A percentile compares a stretch with the other conserved stretches of the same genome.
phyloP scores from a whole-genome alignment of 805 yeast species.

The Candida nemodendra region DNA sequence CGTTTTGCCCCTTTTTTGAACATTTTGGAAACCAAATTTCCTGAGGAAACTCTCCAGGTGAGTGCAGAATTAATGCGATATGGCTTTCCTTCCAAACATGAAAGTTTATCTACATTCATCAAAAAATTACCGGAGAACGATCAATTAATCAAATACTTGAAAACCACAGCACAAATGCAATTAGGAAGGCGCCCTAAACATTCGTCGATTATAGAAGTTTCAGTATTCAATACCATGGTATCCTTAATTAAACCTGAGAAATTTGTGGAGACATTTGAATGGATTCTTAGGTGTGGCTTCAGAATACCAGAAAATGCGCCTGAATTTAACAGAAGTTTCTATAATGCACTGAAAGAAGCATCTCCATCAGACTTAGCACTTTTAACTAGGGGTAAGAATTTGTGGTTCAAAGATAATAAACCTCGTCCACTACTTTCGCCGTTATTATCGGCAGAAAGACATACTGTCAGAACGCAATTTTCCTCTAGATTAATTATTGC shows the following conservation, averaged over 20 bases:
- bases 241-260: background rate
- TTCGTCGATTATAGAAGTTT: too few species aligned
- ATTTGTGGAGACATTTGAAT: background rate
- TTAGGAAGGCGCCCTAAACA: too few species aligned
- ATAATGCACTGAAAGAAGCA: background rate
- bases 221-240: background rate
- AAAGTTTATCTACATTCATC: too few species aligned
- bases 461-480: background rate
- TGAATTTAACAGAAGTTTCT: background rate
- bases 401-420: too few species aligned
- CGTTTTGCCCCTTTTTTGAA: background rate
- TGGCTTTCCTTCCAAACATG: too few species aligned
- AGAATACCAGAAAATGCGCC: constrained; percentile 1
- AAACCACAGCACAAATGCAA: too few species aligned
- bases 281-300: background rate
- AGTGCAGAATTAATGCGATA: too few species aligned
- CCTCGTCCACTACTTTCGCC: background rate
- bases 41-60: too few species aligned
- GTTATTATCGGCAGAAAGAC: background rate
- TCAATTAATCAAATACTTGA: background rate
- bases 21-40: background rate
- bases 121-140: background rate
- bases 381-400: background rate
- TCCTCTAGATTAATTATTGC: background rate
- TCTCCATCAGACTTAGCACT: background rate